Conservation (phyloP, 257 asterid genomes). For the Solanum stenotomum region DNA sequence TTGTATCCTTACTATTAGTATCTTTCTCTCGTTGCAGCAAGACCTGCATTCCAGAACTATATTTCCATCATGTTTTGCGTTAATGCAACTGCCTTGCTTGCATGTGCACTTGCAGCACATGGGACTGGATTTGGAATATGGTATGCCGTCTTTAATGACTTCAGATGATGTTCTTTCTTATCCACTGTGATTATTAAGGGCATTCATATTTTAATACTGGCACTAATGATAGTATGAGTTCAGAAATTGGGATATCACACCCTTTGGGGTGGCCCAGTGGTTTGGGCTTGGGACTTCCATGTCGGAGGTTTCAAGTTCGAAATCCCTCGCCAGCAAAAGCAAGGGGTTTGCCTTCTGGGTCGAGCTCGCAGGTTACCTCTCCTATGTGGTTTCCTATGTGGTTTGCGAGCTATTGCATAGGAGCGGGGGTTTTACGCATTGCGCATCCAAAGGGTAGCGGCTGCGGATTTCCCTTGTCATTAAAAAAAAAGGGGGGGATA, state of each 20-base stretch:
- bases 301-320: too few relatives aligned
- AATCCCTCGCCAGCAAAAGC: too few relatives aligned
- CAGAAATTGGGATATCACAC: not conserved
- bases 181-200: not conserved
- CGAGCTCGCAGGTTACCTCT: too few relatives aligned
- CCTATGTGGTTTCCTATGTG: too few relatives aligned
- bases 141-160: slow-evolving; percentile 7
- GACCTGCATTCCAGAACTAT: slow-evolving; percentile 40
- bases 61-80: slow-evolving; percentile 25
- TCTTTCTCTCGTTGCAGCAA: slow-evolving; percentile 19
- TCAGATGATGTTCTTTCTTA: not conserved
- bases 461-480: too few relatives aligned
- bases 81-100: slow-evolving; percentile 18
- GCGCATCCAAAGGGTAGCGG: too few relatives aligned
- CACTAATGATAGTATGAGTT: not conserved
- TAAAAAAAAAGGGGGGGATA: not conserved
- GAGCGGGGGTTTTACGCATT: too few relatives aligned
- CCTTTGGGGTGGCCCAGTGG: too few relatives aligned
- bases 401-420: too few relatives aligned
- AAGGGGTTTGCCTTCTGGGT: too few relatives aligned
- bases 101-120: slow-evolving; percentile 28
- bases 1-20: not conserved
- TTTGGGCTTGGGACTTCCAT: too few relatives aligned
- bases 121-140: slow-evolving; percentile 30
- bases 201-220: not conserved